Evolutionary conservation across 352 stramenopile genomes (phyloP).

Genomic region (Phytophthora multivora): DNA sequence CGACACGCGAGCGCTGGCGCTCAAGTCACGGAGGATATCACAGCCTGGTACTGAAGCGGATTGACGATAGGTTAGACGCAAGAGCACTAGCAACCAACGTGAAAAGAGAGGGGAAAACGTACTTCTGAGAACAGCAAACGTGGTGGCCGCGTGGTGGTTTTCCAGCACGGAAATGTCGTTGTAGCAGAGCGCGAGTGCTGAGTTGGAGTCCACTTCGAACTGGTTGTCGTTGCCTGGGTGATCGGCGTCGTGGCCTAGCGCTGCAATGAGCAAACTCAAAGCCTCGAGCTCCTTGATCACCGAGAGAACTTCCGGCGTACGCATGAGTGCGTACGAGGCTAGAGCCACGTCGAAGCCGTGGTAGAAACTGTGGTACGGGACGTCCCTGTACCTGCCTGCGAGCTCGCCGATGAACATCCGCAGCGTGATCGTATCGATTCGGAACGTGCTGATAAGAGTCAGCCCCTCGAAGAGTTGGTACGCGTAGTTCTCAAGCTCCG

Average conservation of each 20-base stretch:
- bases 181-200: conserved; percentile 83
- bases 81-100: not conserved
- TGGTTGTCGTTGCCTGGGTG: conserved; percentile 91
- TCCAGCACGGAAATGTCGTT: conserved; percentile 91
- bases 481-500: conserved; percentile 61
- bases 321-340: conserved; percentile 65
- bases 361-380: conserved; percentile 89
- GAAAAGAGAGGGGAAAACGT: conserved; percentile 15
- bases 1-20: conserved; percentile 42
- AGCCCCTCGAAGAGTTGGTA: conserved; percentile 71
- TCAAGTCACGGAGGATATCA: conserved; percentile 66
- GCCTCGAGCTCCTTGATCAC: conserved; percentile 81
- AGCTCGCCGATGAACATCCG: conserved; percentile 62
- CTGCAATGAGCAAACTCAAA: conserved; percentile 80
- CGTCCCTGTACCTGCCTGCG: conserved; percentile 60
- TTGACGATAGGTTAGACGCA: conserved; percentile 12
- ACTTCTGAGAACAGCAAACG: conserved; percentile 67
- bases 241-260: conserved; percentile 86
- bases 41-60: conserved; percentile 43
- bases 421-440: conserved; percentile 53
- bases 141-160: conserved; percentile 86
- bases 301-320: conserved; percentile 48
- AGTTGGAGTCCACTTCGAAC: conserved; percentile 87
- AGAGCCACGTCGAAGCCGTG: conserved; percentile 85
- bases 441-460: conserved; percentile 68